These are phyloP conservation scores for Podospora tetraspora DNA, from an alignment of 495 filamentous ascomycete species.

Conservation along the genomic window DNA sequence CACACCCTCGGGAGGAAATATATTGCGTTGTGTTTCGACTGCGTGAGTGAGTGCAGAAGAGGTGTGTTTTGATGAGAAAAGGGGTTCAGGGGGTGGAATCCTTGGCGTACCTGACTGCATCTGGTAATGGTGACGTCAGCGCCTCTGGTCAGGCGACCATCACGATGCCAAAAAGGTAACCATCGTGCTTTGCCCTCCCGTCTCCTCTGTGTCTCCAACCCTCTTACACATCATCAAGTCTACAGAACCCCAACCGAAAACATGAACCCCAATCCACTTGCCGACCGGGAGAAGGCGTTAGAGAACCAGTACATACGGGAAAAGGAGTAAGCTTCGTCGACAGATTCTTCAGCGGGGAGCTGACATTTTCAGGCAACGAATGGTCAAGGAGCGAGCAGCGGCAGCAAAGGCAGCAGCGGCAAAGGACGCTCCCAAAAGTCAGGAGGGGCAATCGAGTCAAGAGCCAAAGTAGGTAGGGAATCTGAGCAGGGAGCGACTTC, in stretches of 20 bases:
- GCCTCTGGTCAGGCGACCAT: not conserved
- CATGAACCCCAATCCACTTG: conserved; percentile 30
- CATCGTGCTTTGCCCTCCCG: no score
- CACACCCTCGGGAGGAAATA: not conserved
- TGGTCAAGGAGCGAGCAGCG: conserved; percentile 22
- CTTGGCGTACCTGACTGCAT: not conserved
- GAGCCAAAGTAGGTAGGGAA: conserved; percentile 1
- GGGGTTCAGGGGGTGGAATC: not conserved
- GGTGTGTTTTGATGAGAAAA: not conserved
- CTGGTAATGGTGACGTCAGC: not conserved
- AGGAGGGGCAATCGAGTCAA: not conserved
- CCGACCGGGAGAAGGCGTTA: conserved; percentile 30
- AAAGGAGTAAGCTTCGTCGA: conserved; percentile 24
- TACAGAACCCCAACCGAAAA: not conserved
- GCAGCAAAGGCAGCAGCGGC: conserved; percentile 12
- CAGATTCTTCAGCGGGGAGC: not conserved
- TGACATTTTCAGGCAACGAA: conserved; percentile 17
- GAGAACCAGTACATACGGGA: conserved; percentile 32
- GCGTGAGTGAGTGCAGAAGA: not conserved
- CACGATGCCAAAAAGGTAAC: not conserved
- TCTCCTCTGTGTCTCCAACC: not conserved
- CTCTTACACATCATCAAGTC: not conserved
- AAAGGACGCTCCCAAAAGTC: not conserved
- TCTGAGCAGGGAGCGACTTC: not conserved
- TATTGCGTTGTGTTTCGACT: not conserved